Evolutionary conservation across 1,139 yeast species (phyloP), one percentile per base, ranked within the genome.

Genomic region (Magnusiomyces tetraspermus): DNA sequence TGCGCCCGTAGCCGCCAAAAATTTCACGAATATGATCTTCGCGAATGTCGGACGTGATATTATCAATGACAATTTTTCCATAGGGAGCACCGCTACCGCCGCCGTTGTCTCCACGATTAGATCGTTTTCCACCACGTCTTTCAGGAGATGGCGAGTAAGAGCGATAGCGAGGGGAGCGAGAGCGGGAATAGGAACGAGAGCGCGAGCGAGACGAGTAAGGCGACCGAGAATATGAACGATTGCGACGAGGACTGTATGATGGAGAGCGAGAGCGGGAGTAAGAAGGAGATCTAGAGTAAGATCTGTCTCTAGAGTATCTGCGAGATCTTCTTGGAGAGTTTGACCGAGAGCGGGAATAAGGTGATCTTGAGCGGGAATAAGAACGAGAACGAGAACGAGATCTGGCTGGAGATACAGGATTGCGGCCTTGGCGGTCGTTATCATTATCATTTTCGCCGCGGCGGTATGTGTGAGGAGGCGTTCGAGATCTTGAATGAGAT

Each of bases 11-110:
- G 13, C 48, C 57, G 10, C 61, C 59, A 51, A 63, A 63, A 10
- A 63, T 63, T 53, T 63, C 67, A n/a, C 58, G 49, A 38, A 63
- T 51, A 47, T 62, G 65, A 17, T 56, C 56, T 22, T 54, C 51
- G 11, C 51, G 47, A 13, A 61, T 60, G 8, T 53, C 57, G 8
- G 53, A 47, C 6, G 58, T 52, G 30, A 61, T 53, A 49, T 61
- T 61, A 33, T 59, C 62, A 10, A 62, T 56, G 3, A 59, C 52
- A 21, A 62, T 53, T 41, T 56, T 54, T 22, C 56, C 55, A 15
- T 50, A 19, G 2, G 48, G 54, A 28, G 33, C 6, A 11, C 33
- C 43, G 45, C 45, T 42, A 40, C 47, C 33, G 22, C 15, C 43
- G 45, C 45, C 44, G 38, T 31, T 26, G 22, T 28, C 31, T 17